These are phyloP conservation scores for Neobulgaria alba DNA, from an alignment of 2,329 filamentous ascomycete genomes.

Conservation along the genomic window DNA sequence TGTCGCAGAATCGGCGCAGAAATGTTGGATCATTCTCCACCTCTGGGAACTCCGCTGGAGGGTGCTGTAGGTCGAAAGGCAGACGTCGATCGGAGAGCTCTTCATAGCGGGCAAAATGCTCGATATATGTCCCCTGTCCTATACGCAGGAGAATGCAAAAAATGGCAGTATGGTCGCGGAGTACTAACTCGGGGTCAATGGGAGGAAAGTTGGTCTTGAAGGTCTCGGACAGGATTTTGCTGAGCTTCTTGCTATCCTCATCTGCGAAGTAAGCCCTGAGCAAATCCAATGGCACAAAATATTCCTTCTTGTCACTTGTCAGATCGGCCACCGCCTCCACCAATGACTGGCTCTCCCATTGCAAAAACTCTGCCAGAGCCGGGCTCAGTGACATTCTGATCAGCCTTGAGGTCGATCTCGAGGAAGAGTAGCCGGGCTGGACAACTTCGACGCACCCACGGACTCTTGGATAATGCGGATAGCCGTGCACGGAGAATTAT, in stretches of 20 bases:
- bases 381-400: neutral
- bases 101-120: constrained; percentile 17
- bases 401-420: neutral
- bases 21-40: constrained; percentile 11
- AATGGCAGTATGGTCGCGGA: constrained; percentile 16
- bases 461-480: too few species aligned
- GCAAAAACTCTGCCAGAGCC: constrained; percentile 16
- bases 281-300: constrained; percentile 17
- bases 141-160: constrained; percentile 19
- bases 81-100: constrained; percentile 14
- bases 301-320: constrained; percentile 7
- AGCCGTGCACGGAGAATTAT: neutral
- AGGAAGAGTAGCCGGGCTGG: neutral
- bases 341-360: constrained; percentile 15
- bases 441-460: neutral
- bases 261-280: constrained; percentile 15
- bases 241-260: constrained; percentile 10
- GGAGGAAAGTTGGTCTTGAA: constrained; percentile 13
- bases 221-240: constrained; percentile 12
- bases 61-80: constrained; percentile 19
- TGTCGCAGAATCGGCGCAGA: constrained; percentile 21
- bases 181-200: constrained; percentile 15
- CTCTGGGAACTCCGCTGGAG: constrained; percentile 15
- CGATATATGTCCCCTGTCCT: constrained; percentile 10
- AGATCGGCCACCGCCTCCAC: constrained; percentile 13